These are phyloP conservation scores for Pancytospora philotis DNA, from an alignment of 371 early-diverging fungal species.

Conservation along the genomic window DNA sequence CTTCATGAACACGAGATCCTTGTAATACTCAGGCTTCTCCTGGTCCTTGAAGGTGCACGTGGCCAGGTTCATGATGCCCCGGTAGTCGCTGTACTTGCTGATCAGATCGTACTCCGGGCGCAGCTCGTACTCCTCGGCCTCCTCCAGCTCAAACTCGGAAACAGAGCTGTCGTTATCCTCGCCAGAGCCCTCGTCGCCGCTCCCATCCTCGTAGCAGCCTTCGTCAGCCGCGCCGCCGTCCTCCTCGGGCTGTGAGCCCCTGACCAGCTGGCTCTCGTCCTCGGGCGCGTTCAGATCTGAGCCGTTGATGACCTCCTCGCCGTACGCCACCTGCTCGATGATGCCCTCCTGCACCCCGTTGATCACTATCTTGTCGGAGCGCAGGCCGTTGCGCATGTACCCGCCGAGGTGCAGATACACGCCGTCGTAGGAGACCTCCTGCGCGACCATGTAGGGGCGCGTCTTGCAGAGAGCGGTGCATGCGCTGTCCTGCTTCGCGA, in stretches of 20 bases:
- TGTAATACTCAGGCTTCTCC: conserved; percentile 44
- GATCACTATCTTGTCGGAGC: conserved; percentile 45
- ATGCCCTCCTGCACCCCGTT: conserved; percentile 48
- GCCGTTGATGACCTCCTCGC: conserved; percentile 12
- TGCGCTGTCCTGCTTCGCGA: conserved; percentile 34
- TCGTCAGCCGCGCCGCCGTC: neutral
- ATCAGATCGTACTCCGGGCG: conserved; percentile 27
- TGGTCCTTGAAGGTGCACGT: conserved; percentile 34
- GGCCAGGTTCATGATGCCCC: conserved; percentile 43
- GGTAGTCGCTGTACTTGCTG: conserved; percentile 41
- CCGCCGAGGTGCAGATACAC: conserved; percentile 36
- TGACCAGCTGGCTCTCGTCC: conserved; percentile 15
- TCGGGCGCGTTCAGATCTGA: conserved; percentile 20
- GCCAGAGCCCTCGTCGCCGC: conserved; percentile 1
- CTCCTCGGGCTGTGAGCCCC: neutral
- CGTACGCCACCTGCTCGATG: conserved; percentile 21
- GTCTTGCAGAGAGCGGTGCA: conserved; percentile 35
- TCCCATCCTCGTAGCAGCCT: neutral
- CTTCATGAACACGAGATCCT: conserved; percentile 48
- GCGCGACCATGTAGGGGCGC: conserved; percentile 51
- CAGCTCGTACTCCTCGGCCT: conserved; percentile 18
- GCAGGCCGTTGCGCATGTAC: conserved; percentile 51
- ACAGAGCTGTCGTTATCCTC: conserved; percentile 4
- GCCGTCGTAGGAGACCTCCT: conserved; percentile 4
- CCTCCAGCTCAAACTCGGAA: conserved; percentile 13